These are phyloP conservation scores for Didymella pinodella DNA, from an alignment of 2,329 filamentous ascomycete genomes.

Conservation along the genomic window DNA sequence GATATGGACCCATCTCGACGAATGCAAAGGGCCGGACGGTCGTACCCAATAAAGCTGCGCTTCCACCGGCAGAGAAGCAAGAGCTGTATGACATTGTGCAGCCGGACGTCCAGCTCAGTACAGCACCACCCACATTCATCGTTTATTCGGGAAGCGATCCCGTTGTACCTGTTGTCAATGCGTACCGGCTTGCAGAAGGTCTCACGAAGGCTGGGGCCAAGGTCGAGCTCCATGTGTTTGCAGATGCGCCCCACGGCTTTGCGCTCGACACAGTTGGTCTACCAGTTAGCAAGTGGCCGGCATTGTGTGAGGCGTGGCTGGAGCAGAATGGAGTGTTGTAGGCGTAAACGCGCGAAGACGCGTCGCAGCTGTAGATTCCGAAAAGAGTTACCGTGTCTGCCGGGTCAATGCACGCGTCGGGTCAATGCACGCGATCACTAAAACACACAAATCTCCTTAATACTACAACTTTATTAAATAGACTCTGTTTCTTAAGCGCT, in stretches of 20 bases:
- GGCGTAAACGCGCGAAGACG: not conserved
- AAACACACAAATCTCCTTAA: too few relatives aligned
- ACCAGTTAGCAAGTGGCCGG: constrained; percentile 27
- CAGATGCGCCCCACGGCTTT: constrained; percentile 34
- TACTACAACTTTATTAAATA: too few relatives aligned
- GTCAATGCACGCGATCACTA: too few relatives aligned
- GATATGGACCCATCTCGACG: constrained; percentile 32
- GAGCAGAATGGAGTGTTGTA: constrained; percentile 21
- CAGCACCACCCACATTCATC: constrained; percentile 26
- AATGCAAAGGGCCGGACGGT: constrained; percentile 31
- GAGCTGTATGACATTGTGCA: constrained; percentile 29
- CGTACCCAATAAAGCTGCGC: constrained; percentile 24
- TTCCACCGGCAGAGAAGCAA: constrained; percentile 30
- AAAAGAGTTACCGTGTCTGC: too few relatives aligned
- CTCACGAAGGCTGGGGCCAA: constrained; percentile 15
- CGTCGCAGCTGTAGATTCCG: not conserved
- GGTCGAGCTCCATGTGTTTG: constrained; percentile 33
- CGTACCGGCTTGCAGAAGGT: constrained; percentile 28
- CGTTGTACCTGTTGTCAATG: constrained; percentile 29
- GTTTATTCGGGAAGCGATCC: constrained; percentile 32
- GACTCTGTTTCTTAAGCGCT: too few relatives aligned
- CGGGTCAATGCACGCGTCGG: too few relatives aligned
- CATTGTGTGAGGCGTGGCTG: constrained; percentile 30
- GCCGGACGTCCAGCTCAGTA: constrained; percentile 28
- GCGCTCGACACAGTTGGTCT: constrained; percentile 26